Conservation (phyloP, 495 filamentous ascomycete genomes). For the Aspergillus cavernicola region DNA sequence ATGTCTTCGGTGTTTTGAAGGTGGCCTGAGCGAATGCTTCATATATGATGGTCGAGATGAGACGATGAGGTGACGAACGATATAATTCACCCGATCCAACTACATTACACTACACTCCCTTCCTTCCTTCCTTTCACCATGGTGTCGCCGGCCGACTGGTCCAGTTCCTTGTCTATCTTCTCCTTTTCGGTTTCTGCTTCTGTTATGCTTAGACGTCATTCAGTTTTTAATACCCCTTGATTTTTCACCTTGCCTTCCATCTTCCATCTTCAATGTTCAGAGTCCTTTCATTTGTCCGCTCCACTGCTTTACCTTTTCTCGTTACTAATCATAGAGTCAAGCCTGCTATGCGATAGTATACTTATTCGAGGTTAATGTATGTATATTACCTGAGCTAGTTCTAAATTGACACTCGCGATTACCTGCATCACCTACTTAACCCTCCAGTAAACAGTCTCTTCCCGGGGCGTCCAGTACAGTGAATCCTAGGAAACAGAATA, state of each 20-base stretch:
- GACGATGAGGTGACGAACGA: constrained; percentile 9
- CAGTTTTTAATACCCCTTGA: constrained; percentile 9
- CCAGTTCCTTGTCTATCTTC: background rate
- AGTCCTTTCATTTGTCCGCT: background rate
- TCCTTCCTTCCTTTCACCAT: constrained; percentile 9
- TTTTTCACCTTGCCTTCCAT: background rate
- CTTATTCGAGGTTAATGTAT: background rate
- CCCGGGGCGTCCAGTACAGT: too few species aligned
- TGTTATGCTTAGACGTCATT: constrained; percentile 2
- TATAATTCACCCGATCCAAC: constrained; percentile 2
- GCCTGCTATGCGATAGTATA: background rate
- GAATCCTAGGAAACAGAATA: too few species aligned
- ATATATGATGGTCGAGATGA: background rate
- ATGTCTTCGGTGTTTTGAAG: constrained; percentile 47
- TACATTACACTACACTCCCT: constrained; percentile 2
- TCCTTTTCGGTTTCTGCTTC: background rate
- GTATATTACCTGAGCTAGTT: background rate
- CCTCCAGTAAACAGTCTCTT: too few species aligned
- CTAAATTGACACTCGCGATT: background rate
- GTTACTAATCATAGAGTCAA: background rate
- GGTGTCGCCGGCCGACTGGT: constrained; percentile 18
- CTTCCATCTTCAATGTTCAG: background rate
- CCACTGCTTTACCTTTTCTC: background rate
- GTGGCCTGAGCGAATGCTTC: constrained; percentile 24
- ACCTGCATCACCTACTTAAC: too few species aligned